Evolutionary conservation across 163 green algal genomes (phyloP).

Genomic region (Trebouxia gelatinosa): DNA sequence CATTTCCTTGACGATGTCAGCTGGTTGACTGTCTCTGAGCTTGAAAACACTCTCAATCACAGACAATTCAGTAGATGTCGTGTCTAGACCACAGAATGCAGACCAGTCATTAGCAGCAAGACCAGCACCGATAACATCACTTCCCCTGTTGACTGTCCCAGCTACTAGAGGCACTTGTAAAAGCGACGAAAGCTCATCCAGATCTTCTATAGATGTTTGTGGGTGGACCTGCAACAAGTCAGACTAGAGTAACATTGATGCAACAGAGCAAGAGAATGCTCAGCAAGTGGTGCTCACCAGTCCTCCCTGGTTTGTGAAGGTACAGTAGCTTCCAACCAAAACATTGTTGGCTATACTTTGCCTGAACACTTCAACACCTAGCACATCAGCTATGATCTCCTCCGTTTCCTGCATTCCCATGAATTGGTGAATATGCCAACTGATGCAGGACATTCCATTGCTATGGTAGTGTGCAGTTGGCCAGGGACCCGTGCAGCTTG

Average conservation of each 20-base stretch:
- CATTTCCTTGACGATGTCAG: conserved; percentile 89
- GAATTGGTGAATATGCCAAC: too few relatives aligned
- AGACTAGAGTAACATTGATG: too few relatives aligned
- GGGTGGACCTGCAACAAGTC: conserved; percentile 87
- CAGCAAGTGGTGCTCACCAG: too few relatives aligned
- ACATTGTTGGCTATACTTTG: conserved; percentile 94
- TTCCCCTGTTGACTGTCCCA: conserved; percentile 97
- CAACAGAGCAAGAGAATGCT: too few relatives aligned
- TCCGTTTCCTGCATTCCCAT: conserved; percentile 88
- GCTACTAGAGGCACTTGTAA: conserved; percentile 93
- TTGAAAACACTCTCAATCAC: conserved; percentile 95
- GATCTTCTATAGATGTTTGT: conserved; percentile 93
- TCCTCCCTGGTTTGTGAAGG: conserved; percentile 95
- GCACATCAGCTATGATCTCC: conserved; percentile 93
- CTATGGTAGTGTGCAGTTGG: too few relatives aligned
- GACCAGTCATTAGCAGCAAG: conserved; percentile 97
- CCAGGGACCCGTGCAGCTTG: too few relatives aligned
- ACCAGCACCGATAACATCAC: conserved; percentile 94
- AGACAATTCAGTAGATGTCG: conserved; percentile 95
- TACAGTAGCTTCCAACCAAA: conserved; percentile 92
- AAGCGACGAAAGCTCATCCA: conserved; percentile 96
- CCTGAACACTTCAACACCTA: conserved; percentile 98
- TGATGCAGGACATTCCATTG: too few relatives aligned
- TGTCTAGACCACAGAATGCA: conserved; percentile 97
- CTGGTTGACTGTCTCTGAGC: conserved; percentile 77